These are phyloP conservation scores for Pichia kluyveri DNA, from an alignment of 805 yeast species.

Conservation along the genomic window DNA sequence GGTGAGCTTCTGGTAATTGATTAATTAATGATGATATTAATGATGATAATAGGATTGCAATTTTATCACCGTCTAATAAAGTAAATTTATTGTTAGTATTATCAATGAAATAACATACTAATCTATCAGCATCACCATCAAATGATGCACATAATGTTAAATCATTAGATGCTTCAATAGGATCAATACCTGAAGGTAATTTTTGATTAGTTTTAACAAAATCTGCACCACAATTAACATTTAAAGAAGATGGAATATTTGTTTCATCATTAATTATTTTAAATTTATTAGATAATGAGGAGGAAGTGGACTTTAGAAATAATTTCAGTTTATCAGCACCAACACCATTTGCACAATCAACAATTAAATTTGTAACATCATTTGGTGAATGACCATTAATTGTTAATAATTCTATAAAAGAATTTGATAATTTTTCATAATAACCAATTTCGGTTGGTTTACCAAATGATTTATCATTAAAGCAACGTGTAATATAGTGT, in stretches of 20 bases:
- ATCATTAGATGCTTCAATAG: slow-evolving; percentile 16
- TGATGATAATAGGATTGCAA: slow-evolving; percentile 74
- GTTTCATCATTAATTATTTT: slow-evolving; percentile 45
- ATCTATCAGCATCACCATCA: slow-evolving; percentile 97
- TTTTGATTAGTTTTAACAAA: slow-evolving; percentile 84
- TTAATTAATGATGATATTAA: slow-evolving; percentile 38
- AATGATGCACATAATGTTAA: slow-evolving; percentile 64
- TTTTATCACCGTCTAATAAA: slow-evolving; percentile 86
- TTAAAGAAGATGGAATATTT: slow-evolving; percentile 48
- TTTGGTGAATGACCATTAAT: slow-evolving; percentile 15
- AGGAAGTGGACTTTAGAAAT: slow-evolving; percentile 22
- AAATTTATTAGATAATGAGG: slow-evolving; percentile 27
- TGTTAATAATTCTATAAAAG: slow-evolving; percentile 39
- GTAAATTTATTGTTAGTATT: slow-evolving; percentile 33
- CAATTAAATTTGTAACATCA: slow-evolving; percentile 33
- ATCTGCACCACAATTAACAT: slow-evolving; percentile 89
- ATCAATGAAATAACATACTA: slow-evolving; percentile 62
- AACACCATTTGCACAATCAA: slow-evolving; percentile 96
- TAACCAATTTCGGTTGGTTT: slow-evolving; percentile 60
- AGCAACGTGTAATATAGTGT: slow-evolving; percentile 72
- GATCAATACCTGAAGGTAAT: slow-evolving; percentile 51
- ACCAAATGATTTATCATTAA: slow-evolving; percentile 60
- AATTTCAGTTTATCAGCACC: slow-evolving; percentile 68
- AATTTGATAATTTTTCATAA: slow-evolving; percentile 47
- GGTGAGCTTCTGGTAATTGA: slow-evolving; percentile 30